Evolutionary conservation across 768 basidiomycete species (phyloP), one percentile per base, ranked within the genome.

Genomic region (Serendipita vermifera): DNA sequence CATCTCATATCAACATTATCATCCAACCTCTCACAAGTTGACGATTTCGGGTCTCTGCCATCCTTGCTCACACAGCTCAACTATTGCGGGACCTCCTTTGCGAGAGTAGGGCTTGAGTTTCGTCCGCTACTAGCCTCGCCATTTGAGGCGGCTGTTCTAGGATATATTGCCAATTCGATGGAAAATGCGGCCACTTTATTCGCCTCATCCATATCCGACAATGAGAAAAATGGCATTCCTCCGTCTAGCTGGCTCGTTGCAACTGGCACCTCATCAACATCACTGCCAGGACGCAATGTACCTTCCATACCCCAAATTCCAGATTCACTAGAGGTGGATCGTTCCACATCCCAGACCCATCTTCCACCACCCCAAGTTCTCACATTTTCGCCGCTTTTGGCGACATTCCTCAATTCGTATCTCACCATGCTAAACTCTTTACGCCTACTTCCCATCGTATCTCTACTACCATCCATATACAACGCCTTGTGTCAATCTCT

Each of bases 61-160:
- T 81, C 93, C 33, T 75, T 92, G 38, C 79, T 96, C 57, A 94
- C 92, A 0, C 94, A 98, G 63, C 77, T 98, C 40, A 85, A 87
- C 11, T 97, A 98, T 68, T 96, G 93, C 66, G 82, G 91, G 5
- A 80, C 82, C 15, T 91, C 92, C 0, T 96, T 96, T 64, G 77
- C 88, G 0, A 81, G 92, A n/a, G 77, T 94, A 14, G 94, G 94
- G 0, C 75, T 94, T 62, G 93, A 96, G 65, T 98, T 99, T 68
- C 79, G 83, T 31, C 68, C 75, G 0, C 68, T 84, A 15, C 70
- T 96, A 29, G 76, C 76, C 2, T 74, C 76, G n/a, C 71, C 86
- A 2, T 82, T 92, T 65, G 74, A 75, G 35, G 68, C 72, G 40
- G 84, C 86, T 1, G 82, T 91, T 9, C 65, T 76, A 3, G 66